Conservation (phyloP, 2,329 filamentous ascomycete genomes). For the Pezicula neosporulosa region DNA sequence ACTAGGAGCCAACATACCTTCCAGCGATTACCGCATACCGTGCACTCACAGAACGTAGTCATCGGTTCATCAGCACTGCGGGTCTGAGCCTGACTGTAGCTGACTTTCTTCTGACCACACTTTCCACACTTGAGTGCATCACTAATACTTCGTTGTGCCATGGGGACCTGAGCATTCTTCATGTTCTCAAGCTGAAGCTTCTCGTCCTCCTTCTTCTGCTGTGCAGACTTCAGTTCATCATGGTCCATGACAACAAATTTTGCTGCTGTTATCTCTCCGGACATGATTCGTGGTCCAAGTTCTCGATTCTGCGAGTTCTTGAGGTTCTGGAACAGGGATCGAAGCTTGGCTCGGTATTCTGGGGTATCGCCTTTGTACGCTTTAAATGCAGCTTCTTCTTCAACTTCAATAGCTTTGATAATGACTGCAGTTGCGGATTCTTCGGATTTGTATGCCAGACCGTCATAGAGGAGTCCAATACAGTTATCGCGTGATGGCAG, state of each 20-base stretch:
- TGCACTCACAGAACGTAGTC: constrained; percentile 73
- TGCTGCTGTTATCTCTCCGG: constrained; percentile 66
- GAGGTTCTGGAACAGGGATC: constrained; percentile 89
- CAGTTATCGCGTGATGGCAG: constrained; percentile 75
- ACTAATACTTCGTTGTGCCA: constrained; percentile 86
- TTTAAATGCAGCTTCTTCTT: constrained; percentile 68
- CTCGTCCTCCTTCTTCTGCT: constrained; percentile 72
- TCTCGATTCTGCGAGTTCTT: constrained; percentile 86
- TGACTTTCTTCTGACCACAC: constrained; percentile 91
- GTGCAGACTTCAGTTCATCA: constrained; percentile 85
- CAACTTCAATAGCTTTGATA: constrained; percentile 75
- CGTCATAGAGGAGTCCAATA: constrained; percentile 91
- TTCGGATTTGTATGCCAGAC: constrained; percentile 68
- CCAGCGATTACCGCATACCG: constrained; percentile 67
- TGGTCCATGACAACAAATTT: constrained; percentile 83
- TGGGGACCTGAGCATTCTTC: constrained; percentile 93
- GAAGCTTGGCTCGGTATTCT: constrained; percentile 83
- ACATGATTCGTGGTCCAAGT: constrained; percentile 72
- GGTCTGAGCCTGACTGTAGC: constrained; percentile 95
- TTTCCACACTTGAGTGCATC: constrained; percentile 85
- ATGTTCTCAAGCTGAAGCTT: constrained; percentile 88
- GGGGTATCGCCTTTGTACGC: constrained; percentile 66
- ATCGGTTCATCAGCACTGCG: constrained; percentile 92
- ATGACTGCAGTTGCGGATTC: constrained; percentile 71
- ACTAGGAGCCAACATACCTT: constrained; percentile 49